These are phyloP conservation scores for Hypoxylon sp. DNA, from an alignment of 2,329 filamentous ascomycete genomes.

Conservation along the genomic window DNA sequence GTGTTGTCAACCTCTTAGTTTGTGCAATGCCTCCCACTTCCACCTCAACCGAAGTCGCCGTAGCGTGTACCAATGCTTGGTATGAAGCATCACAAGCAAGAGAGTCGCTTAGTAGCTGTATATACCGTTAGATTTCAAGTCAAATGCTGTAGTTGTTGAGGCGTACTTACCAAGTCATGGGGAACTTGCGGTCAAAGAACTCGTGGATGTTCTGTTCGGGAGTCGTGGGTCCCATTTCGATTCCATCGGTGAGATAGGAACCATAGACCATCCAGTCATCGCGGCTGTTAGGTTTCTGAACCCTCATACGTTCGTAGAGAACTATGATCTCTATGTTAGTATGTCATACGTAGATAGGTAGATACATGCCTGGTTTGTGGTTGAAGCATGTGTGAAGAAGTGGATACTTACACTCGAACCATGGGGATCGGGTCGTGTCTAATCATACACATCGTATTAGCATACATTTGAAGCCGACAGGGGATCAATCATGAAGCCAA, in stretches of 20 bases:
- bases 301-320: background rate
- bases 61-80: background rate
- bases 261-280: background rate
- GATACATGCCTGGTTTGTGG: background rate
- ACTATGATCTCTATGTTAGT: background rate
- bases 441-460: background rate
- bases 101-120: background rate
- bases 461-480: background rate
- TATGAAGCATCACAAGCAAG: background rate
- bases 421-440: background rate
- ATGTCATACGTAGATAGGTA: background rate
- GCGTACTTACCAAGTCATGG: constrained; percentile 1
- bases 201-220: background rate
- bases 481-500: background rate
- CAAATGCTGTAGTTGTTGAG: background rate
- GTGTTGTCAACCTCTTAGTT: background rate
- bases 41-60: background rate
- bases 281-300: background rate
- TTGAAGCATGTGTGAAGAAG: background rate
- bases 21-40: background rate
- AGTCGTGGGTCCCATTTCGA: too few relatives aligned
- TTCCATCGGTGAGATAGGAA: background rate
- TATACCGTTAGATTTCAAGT: background rate
- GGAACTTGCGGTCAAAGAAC: background rate
- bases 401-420: background rate